Base-by-base conservation (phyloP, 139 green algal genomes). In the Picochlorum sp. region DNA sequence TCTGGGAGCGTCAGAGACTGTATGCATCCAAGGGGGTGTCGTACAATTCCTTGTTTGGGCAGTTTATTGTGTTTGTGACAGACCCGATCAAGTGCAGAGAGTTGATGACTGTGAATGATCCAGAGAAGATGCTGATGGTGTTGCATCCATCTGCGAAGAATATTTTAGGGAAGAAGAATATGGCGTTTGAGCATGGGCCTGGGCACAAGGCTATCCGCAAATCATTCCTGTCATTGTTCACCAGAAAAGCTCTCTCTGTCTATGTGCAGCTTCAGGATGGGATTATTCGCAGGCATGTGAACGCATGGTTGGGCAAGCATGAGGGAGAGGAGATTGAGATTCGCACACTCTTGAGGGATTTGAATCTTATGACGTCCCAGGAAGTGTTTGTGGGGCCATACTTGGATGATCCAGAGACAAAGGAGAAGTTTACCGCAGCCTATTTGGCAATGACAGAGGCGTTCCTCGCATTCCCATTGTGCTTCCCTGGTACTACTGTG, bases 361-460 rank as follows among this genome's bases (percentile, higher is more conserved):
- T 95, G 57, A 94, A 95, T 67, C 77, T 78, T 11, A 49, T 59
- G 14, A 94, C 87, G 28, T 83, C 69, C 30, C 88, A 94, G 73
- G 75, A 84, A 21, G 88, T 95, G 28, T 95, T 95, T 69, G 75
- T 80, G 47, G 88, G 88, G 3, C 88, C 88, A 14, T 95, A 95
- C 77, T 76, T 95, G 56, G 79, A 88, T 23, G 73, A 85, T 70
- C 63, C 69, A 0, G 67, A 69, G 41, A 74, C 72, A 57, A 67
- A 70, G 15, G 51, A 50, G 2, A 77, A 84, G 70, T 94, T 95
- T 70, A 28, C 44, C 7, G 24, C 75, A 5, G 67, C 76, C 44
- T 95, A 92, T 78, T 56, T 38, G 6, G 70, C 77, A 60, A 94
- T 95, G 80, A 93, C 84, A 6, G 74, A 84, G 23, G 85, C 71